These are phyloP conservation scores for Acer yangbiense DNA, from an alignment of 345 rosid species.

Conservation along the genomic window DNA sequence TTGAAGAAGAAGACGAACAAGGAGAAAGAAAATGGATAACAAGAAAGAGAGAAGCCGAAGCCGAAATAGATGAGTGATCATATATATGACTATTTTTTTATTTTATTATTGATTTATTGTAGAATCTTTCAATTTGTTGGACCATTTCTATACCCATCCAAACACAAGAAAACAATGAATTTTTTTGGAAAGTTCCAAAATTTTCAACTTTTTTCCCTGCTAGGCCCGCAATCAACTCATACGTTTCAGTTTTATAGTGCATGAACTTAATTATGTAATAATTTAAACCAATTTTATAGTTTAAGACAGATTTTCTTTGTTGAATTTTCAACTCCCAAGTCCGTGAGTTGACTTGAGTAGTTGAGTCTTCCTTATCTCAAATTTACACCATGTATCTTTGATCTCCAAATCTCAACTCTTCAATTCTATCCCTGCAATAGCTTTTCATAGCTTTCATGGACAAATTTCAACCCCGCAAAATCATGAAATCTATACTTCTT, in stretches of 20 bases:
- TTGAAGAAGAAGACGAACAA: too few species aligned
- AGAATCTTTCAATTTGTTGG: background rate
- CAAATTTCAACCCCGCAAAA: background rate
- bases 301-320: too few species aligned
- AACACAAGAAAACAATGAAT: background rate
- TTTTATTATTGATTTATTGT: background rate
- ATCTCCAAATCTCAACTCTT: background rate
- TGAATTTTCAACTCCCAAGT: too few species aligned
- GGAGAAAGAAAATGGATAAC: too few species aligned
- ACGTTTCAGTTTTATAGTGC: too few species aligned
- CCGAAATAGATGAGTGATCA: too few species aligned
- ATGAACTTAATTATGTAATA: too few species aligned
- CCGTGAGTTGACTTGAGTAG: background rate
- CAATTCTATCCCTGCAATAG: background rate
- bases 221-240: background rate
- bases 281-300: too few species aligned
- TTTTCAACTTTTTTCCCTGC: background rate
- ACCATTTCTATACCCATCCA: background rate
- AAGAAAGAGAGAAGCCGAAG: too few species aligned
- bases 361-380: background rate
- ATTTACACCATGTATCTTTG: background rate
- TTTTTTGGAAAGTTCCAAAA: background rate
- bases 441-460: conserved; percentile 17
- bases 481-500: background rate
- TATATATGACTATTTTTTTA: too few species aligned